Percentiles rank a stretch among this genome's conserved stretches.
Evolutionary conservation across 2,329 filamentous ascomycete genomes (phyloP).

Genomic region (Fusarium burgessii): DNA sequence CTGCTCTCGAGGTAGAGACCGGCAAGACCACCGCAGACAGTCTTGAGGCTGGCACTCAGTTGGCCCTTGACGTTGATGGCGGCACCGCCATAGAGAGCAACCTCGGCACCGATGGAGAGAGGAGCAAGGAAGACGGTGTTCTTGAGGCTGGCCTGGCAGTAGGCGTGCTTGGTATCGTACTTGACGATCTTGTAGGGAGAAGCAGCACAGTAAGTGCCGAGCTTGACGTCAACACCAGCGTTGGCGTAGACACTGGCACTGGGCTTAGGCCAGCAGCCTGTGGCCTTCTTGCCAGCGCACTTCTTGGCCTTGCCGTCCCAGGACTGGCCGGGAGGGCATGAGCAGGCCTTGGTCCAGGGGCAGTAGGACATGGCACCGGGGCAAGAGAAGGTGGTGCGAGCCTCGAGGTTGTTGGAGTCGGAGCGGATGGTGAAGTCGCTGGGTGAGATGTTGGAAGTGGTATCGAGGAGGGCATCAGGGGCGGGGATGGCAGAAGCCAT

Average conservation of each 20-base stretch:
- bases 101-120: conserved; percentile 45
- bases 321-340: conserved; percentile 57
- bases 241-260: conserved; percentile 39
- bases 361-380: conserved; percentile 53
- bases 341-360: conserved; percentile 56
- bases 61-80: conserved; percentile 42
- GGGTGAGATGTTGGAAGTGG: conserved; percentile 35
- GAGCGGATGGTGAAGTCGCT: conserved; percentile 34
- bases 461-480: conserved; percentile 49
- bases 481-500: conserved; percentile 43
- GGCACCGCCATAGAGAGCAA: conserved; percentile 43
- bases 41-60: conserved; percentile 50
- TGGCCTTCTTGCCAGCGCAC: conserved; percentile 46
- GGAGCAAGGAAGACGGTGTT: conserved; percentile 52
- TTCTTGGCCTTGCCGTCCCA: conserved; percentile 48
- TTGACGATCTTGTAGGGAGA: conserved; percentile 52
- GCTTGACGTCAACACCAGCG: conserved; percentile 42
- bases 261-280: conserved; percentile 53
- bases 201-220: conserved; percentile 51
- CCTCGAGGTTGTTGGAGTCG: conserved; percentile 33
- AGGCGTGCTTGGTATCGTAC: conserved; percentile 51
- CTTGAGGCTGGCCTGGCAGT: conserved; percentile 52
- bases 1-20: conserved; percentile 50
- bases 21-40: conserved; percentile 48
- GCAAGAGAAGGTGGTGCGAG: conserved; percentile 49